These are phyloP conservation scores for Epicoccum nigrum DNA, from an alignment of 2,329 filamentous ascomycete genomes.

Conservation along the genomic window DNA sequence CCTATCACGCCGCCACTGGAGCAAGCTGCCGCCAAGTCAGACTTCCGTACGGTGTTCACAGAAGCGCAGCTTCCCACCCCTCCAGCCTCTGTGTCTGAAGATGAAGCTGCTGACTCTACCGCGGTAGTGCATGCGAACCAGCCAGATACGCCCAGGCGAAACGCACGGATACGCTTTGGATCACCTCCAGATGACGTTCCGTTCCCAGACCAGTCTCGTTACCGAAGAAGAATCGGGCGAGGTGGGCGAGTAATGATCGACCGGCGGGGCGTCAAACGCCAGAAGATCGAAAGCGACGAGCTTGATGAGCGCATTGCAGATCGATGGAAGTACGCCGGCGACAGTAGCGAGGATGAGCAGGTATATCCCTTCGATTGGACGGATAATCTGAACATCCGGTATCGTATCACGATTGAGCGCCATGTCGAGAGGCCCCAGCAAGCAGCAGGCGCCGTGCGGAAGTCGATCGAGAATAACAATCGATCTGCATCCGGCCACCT, in stretches of 20 bases:
- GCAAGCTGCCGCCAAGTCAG: conserved; percentile 41
- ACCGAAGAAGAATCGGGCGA: conserved; percentile 82
- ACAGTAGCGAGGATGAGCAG: conserved; percentile 78
- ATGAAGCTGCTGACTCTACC: conserved; percentile 48
- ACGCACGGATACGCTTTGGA: conserved; percentile 45
- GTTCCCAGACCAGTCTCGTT: conserved; percentile 63
- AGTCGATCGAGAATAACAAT: conserved; percentile 44
- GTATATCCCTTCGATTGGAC: conserved; percentile 77
- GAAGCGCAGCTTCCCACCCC: conserved; percentile 54
- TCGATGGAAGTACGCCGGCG: conserved; percentile 82
- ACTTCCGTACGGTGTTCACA: conserved; percentile 49
- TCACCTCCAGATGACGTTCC: conserved; percentile 48
- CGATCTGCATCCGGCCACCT: conserved; percentile 46
- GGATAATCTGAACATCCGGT: conserved; percentile 62
- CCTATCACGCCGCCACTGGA: conserved; percentile 81
- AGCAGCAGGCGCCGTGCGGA: conserved; percentile 26
- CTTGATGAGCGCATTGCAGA: conserved; percentile 45
- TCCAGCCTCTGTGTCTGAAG: conserved; percentile 54
- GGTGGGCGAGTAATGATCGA: conserved; percentile 88
- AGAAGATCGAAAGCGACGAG: conserved; percentile 30
- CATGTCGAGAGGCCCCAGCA: conserved; percentile 50
- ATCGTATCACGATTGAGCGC: conserved; percentile 58
- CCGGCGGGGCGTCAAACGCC: conserved; percentile 70
- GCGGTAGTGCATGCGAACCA: conserved; percentile 45
- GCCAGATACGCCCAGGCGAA: conserved; percentile 31